phyloP scores from a whole-genome alignment of 805 yeast genomes.

The Zygoascus bituminiphila region DNA sequence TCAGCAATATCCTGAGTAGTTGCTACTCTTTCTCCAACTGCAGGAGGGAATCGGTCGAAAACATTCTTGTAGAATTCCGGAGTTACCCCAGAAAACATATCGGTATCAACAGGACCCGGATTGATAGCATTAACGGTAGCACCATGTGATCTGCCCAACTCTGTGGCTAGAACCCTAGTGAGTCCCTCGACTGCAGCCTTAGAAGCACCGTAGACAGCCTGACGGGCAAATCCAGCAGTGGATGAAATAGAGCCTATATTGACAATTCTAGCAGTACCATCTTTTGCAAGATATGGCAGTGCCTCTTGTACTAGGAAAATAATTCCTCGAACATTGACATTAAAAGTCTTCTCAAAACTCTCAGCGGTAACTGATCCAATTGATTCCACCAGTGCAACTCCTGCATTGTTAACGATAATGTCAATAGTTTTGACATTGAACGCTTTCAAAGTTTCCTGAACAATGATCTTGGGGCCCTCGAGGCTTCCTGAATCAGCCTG shows the following conservation, averaged over 20 bases:
- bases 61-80: conserved; percentile 26
- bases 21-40: conserved; percentile 3
- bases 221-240: conserved; percentile 55
- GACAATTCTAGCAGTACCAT: conserved; percentile 38
- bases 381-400: conserved; percentile 53
- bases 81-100: conserved; percentile 39
- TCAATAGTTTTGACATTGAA: conserved; percentile 27
- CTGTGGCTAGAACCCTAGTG: conserved; percentile 55
- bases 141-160: conserved; percentile 47
- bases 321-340: conserved; percentile 54
- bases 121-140: conserved; percentile 61
- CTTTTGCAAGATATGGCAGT: conserved; percentile 45
- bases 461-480: conserved; percentile 9
- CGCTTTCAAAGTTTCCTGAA: conserved; percentile 5
- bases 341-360: conserved; percentile 50
- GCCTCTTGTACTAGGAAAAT: conserved; percentile 54
- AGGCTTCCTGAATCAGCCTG: conserved; percentile 13
- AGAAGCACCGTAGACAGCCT: conserved; percentile 56
- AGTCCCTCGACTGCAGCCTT: conserved; percentile 61
- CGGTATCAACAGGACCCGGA: conserved; percentile 74
- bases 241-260: conserved; percentile 58
- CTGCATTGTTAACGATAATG: conserved; percentile 51
- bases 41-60: neutral
- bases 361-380: conserved; percentile 54
- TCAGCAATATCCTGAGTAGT: conserved; percentile 13